Evolutionary conservation across 306 rosid genomes (phyloP).

Genomic region (Cajanus cajan): DNA sequence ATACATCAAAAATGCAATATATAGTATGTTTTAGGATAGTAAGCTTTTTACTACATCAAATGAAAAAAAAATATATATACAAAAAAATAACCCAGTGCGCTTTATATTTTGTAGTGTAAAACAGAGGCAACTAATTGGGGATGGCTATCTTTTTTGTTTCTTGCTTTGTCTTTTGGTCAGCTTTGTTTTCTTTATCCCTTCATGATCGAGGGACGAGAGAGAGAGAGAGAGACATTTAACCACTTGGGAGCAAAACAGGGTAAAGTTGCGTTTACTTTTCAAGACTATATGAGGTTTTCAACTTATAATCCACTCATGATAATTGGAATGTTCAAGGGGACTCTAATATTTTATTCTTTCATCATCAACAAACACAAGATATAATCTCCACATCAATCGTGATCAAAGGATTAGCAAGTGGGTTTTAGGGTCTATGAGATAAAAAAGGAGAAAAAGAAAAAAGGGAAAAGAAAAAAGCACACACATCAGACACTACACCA

Average conservation of each 20-base stretch:
- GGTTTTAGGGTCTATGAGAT: neutral
- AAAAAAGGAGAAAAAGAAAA: neutral
- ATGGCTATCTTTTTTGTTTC: neutral
- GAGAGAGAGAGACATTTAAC: slow-evolving; percentile 17
- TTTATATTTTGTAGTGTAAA: too few relatives aligned
- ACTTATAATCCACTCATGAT: neutral
- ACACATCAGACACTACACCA: neutral
- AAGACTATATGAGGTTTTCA: neutral
- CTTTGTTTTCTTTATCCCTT: neutral
- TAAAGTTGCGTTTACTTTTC: neutral
- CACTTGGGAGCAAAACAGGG: neutral
- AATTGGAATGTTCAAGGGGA: neutral
- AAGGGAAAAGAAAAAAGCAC: neutral
- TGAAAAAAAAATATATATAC: too few relatives aligned
- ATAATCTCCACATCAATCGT: neutral
- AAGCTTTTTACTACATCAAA: too few relatives aligned
- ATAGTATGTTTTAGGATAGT: too few relatives aligned
- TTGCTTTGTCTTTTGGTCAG: neutral
- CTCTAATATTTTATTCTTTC: neutral
- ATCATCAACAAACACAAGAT: neutral
- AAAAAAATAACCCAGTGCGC: too few relatives aligned
- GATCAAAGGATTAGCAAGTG: neutral
- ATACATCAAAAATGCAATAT: too few relatives aligned
- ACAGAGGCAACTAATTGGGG: neutral
- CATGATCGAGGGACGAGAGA: neutral